Conservation (phyloP, 352 stramenopile species). For the Peronospora tabacina region DNA sequence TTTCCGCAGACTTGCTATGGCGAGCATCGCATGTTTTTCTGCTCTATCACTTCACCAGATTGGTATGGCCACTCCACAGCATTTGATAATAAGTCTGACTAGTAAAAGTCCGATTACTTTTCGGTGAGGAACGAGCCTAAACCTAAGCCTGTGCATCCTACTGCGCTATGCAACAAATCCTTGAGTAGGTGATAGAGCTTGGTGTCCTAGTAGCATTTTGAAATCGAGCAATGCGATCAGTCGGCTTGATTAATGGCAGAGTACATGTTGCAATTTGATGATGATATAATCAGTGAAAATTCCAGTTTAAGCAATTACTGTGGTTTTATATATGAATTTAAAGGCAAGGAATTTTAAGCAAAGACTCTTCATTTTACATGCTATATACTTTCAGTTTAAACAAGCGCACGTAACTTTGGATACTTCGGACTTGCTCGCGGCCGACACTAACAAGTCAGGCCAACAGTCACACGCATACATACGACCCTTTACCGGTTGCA, state of each 20-base stretch:
- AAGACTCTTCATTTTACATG: too few relatives aligned
- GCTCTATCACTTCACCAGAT: slow-evolving; percentile 80
- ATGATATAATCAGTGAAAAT: too few relatives aligned
- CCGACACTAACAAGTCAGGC: too few relatives aligned
- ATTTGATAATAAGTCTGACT: slow-evolving; percentile 51
- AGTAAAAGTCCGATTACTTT: slow-evolving; percentile 53
- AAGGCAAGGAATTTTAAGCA: too few relatives aligned
- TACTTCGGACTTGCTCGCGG: too few relatives aligned
- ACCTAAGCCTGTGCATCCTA: slow-evolving; percentile 81
- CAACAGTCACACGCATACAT: too few relatives aligned
- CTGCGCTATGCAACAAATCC: slow-evolving; percentile 81
- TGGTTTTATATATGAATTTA: too few relatives aligned
- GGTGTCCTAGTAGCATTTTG: slow-evolving; percentile 36
- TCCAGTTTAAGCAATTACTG: too few relatives aligned
- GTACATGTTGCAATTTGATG: too few relatives aligned
- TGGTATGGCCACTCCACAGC: slow-evolving; percentile 79
- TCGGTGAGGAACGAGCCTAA: slow-evolving; percentile 82
- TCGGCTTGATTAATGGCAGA: not conserved
- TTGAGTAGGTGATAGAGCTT: slow-evolving; percentile 56
- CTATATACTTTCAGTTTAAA: too few relatives aligned
- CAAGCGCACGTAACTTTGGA: too few relatives aligned
- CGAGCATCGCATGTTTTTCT: slow-evolving; percentile 88
- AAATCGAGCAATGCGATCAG: not conserved
- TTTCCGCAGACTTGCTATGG: slow-evolving; percentile 68
- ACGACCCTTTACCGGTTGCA: too few relatives aligned